Evolutionary conservation across 208 protist species (phyloP), one percentile per base, ranked within the genome.

Genomic region (Trypanosoma rangeli): DNA sequence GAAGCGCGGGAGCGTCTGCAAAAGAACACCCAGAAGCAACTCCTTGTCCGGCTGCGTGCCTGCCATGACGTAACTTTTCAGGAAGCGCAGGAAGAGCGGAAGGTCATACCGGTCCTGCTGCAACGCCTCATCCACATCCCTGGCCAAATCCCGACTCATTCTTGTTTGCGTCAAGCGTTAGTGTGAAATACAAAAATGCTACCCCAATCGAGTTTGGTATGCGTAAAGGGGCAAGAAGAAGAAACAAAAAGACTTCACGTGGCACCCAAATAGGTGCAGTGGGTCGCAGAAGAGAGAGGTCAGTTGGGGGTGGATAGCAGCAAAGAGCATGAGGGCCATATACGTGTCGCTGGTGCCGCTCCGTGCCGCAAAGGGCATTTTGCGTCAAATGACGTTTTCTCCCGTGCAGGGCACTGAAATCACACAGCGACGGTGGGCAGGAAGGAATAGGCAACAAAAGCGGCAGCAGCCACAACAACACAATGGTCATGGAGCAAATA

Each of bases 1-100:
- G 69, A 95, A 95, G 67, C 87, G 90, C 9, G 90, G 85, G 48
- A 95, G 83, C 29, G 84, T 80, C 77, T 93, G 87, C 72, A 95
- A 74, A 26, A 95, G 67, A 68, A 92, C 89, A 33, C 84, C 87
- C 22, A 94, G 80, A 20, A 95, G 69, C 35, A 93, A 82, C 4
- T 78, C 76, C 74, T 89, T 90, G 64, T 95, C 90, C 0, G 87
- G 87, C 64, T 84, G 85, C 28, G 75, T 81, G 8, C 90, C 90
- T 24, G 78, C 78, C 64, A 88, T 61, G 24, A 79, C 68, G 50
- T 85, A 86, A 29, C 79, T 77, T 68, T 91, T 92, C 39, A 95
- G 80, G 67, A 94, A 95, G 39, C 76, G 78, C 37, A 95, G 81
- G 63, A 95, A 95, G 60, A 92, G 80, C 28, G 76, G 74, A 49